phyloP scores from a whole-genome alignment of 805 yeast species.

The Candida berthetii region DNA sequence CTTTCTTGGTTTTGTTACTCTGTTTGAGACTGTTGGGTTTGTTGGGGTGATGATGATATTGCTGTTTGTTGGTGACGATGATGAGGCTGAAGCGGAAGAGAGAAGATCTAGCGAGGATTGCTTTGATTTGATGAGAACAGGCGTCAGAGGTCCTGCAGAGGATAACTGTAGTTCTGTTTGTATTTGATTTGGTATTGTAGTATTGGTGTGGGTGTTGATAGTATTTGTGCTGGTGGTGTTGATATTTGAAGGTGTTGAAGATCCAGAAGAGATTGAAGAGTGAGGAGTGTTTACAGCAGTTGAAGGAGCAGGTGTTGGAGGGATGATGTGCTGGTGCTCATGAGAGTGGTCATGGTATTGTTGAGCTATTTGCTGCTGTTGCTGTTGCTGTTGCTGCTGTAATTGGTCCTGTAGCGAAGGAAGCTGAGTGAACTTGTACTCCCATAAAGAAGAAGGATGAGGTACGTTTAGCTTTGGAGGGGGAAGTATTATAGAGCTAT shows the following conservation, averaged over 20 bases:
- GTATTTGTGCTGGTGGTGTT: constrained; percentile 1
- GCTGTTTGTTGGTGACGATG: constrained; percentile 10
- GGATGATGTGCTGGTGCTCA: too few species aligned
- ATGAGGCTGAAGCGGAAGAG: constrained; percentile 7
- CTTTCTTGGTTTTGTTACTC: constrained; percentile 41
- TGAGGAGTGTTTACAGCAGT: background rate
- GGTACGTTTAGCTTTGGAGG: background rate
- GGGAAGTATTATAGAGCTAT: background rate
- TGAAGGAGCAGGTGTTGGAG: background rate
- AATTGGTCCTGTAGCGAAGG: constrained; percentile 1
- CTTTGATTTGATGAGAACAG: too few species aligned
- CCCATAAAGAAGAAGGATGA: background rate
- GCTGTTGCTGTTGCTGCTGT: constrained; percentile 2
- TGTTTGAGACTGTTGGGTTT: background rate
- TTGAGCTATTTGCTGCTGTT: constrained; percentile 1
- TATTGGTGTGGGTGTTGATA: constrained; percentile 1
- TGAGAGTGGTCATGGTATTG: background rate
- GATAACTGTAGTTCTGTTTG: too few species aligned
- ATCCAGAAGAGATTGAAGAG: background rate
- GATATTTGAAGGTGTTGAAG: background rate
- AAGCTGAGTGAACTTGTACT: constrained; percentile 5
- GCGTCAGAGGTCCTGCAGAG: too few species aligned
- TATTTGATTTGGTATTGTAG: background rate
- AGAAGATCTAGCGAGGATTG: too few species aligned
- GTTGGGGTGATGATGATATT: constrained; percentile 9